A percentile compares a stretch with the other conserved stretches of the same genome.
These are phyloP conservation scores for Rauvolfia tetraphylla DNA, from an alignment of 257 asterid species.

Conservation along the genomic window DNA sequence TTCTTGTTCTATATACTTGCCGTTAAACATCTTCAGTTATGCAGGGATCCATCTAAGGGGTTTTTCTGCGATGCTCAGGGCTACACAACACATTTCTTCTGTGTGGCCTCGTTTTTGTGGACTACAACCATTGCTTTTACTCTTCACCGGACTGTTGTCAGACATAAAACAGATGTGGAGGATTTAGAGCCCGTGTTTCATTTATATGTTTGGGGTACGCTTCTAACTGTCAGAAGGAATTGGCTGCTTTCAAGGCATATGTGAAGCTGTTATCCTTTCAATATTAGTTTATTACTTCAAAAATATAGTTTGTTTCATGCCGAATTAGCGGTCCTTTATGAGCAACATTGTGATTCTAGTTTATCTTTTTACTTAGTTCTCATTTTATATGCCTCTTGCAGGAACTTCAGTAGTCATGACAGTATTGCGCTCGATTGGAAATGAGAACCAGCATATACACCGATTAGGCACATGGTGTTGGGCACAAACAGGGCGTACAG, in stretches of 20 bases:
- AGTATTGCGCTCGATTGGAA: slow-evolving; percentile 81
- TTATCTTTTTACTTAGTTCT: slow-evolving; percentile 12
- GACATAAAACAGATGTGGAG: slow-evolving; percentile 97
- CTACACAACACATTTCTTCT: slow-evolving; percentile 93
- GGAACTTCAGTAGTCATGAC: slow-evolving; percentile 79
- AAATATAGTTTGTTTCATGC: not conserved
- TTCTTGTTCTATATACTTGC: slow-evolving; percentile 1
- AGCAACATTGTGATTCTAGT: slow-evolving; percentile 6
- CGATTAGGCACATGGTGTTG: slow-evolving; percentile 88
- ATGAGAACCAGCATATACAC: slow-evolving; percentile 75
- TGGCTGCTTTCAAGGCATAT: not conserved
- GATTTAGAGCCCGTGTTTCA: slow-evolving; percentile 98
- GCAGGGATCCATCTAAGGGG: slow-evolving; percentile 97
- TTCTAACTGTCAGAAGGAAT: slow-evolving; percentile 7
- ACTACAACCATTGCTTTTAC: slow-evolving; percentile 96
- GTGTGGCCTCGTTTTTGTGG: slow-evolving; percentile 97
- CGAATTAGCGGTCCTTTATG: not conserved
- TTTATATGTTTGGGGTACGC: slow-evolving; percentile 95
- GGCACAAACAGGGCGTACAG: slow-evolving; percentile 84
- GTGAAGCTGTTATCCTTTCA: not conserved
- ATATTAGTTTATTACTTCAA: not conserved
- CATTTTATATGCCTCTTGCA: not conserved
- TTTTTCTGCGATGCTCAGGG: slow-evolving; percentile 97
- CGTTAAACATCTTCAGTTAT: slow-evolving; percentile 19
- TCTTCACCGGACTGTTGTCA: slow-evolving; percentile 94